Conservation (phyloP, 1,284 basidiomycete species). For the Gomphus bonarii region DNA sequence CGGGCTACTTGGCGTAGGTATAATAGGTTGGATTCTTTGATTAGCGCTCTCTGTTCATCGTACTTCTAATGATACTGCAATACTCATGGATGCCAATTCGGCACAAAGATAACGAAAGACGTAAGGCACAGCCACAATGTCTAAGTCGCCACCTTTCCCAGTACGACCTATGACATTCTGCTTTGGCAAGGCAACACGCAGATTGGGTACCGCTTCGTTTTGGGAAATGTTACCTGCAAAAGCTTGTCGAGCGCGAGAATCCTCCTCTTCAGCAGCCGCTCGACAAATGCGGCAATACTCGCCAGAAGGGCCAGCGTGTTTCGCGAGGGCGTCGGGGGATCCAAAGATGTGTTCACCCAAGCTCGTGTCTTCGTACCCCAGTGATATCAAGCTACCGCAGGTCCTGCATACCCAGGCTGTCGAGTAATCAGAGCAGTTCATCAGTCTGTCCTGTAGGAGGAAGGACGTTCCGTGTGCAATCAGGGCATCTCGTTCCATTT, state of each 20-base stretch:
- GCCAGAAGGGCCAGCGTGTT: conserved; percentile 57
- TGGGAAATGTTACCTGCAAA: conserved; percentile 28
- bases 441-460: conserved; percentile 94
- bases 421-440: conserved; percentile 99
- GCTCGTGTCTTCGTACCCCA: conserved; percentile 84
- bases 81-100: conserved; percentile 79
- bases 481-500: conserved; percentile 99
- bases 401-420: conserved; percentile 97
- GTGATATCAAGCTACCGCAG: conserved; percentile 90
- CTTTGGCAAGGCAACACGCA: conserved; percentile 53
- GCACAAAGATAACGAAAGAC: conserved; percentile 88
- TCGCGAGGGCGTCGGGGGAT: conserved; percentile 23
- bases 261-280: conserved; percentile 52
- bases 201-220: conserved; percentile 30
- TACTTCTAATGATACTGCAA: conserved; percentile 69
- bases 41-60: conserved; percentile 18
- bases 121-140: conserved; percentile 92
- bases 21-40: neutral
- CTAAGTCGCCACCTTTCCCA: conserved; percentile 70
- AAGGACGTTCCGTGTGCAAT: conserved; percentile 98
- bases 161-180: conserved; percentile 50
- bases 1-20: neutral
- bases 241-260: conserved; percentile 42
- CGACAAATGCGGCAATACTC: conserved; percentile 93
- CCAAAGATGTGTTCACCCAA: conserved; percentile 51